Evolutionary conservation across 306 rosid genomes (phyloP).

Genomic region (Fragaria iinumae): DNA sequence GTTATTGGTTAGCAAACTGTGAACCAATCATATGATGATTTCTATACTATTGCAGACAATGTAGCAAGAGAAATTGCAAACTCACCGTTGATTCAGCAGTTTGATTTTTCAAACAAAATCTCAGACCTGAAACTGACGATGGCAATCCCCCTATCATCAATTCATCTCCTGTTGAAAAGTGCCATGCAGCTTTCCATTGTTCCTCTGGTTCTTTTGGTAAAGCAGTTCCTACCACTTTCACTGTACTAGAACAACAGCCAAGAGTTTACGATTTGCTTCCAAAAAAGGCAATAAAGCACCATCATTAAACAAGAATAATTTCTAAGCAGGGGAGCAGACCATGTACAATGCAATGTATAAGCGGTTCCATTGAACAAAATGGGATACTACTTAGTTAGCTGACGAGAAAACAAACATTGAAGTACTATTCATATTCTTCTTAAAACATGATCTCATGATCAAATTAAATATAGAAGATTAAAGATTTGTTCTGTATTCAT

Average conservation of each 20-base stretch:
- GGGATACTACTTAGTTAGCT: not conserved
- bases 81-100: constrained; percentile 60
- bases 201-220: constrained; percentile 70
- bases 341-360: not conserved
- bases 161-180: constrained; percentile 78
- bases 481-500: not conserved
- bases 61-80: constrained; percentile 11
- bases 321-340: not conserved
- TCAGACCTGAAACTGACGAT: constrained; percentile 47
- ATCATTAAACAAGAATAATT: not conserved
- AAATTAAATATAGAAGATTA: not conserved
- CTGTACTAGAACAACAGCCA: constrained; percentile 67
- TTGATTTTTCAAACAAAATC: constrained; percentile 52
- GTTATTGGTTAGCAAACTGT: not conserved
- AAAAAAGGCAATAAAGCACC: constrained; percentile 8
- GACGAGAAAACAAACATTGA: not conserved
- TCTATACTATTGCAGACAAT: constrained; percentile 7
- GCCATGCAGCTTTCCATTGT: constrained; percentile 72
- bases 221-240: constrained; percentile 83
- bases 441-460: not conserved
- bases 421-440: not conserved
- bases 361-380: not conserved
- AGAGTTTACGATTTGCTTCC: constrained; percentile 30
- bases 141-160: constrained; percentile 61
- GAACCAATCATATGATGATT: not conserved